A percentile compares a stretch with the other conserved stretches of the same genome.
These are phyloP conservation scores for Baeospora myosura DNA, from an alignment of 1,284 basidiomycete genomes.

Conservation along the genomic window DNA sequence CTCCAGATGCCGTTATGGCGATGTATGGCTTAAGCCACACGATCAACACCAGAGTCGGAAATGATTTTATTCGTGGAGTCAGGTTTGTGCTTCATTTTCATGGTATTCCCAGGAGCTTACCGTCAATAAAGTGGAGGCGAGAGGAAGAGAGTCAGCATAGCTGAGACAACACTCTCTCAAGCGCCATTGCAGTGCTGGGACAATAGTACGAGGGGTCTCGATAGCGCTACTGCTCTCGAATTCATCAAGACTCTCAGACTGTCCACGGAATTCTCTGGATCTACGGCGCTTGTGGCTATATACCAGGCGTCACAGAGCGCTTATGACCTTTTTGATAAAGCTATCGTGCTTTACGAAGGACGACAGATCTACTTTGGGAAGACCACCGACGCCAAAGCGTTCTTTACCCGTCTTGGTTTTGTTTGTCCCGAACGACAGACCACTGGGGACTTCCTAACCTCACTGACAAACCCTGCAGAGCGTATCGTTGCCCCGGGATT, in stretches of 20 bases:
- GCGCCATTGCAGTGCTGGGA: conserved; percentile 29
- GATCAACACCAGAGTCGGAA: conserved; percentile 41
- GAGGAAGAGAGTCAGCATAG: conserved; percentile 53
- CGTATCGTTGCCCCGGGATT: conserved; percentile 43
- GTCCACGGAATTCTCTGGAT: conserved; percentile 4
- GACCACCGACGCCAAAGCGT: conserved; percentile 50
- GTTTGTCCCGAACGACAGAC: conserved; percentile 42
- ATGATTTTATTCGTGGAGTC: conserved; percentile 46
- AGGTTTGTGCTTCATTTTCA: too few species aligned
- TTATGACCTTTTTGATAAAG: conserved; percentile 14
- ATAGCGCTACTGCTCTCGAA: conserved; percentile 11
- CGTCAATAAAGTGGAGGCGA: conserved; percentile 51
- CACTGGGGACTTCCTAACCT: conserved; percentile 41
- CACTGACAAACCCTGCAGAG: conserved; percentile 49
- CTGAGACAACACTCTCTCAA: conserved; percentile 31
- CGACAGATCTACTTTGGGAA: conserved; percentile 70
- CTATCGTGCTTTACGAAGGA: conserved; percentile 52
- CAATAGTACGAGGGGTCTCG: conserved; percentile 12
- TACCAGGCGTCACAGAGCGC: conserved; percentile 11
- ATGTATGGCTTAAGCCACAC: conserved; percentile 52
- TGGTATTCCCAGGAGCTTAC: too few species aligned
- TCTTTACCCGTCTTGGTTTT: conserved; percentile 66
- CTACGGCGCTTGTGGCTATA: conserved; percentile 10
- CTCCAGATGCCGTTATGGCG: conserved; percentile 36
- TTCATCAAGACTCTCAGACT: conserved; percentile 9